Evolutionary conservation across 73 alveolate species (phyloP).

Genomic region (Paramecium octaurelia): DNA sequence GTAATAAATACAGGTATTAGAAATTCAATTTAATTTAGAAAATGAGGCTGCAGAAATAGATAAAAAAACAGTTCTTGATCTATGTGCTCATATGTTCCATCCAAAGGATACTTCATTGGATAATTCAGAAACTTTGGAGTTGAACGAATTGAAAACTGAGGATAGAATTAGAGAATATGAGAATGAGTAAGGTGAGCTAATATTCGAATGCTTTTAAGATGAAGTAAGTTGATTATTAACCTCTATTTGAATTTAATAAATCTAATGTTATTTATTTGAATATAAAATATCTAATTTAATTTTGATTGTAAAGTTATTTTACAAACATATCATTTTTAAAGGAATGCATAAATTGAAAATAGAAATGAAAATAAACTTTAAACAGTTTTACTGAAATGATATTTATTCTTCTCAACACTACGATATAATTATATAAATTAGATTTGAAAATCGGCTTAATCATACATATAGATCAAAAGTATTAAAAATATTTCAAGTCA

Average conservation of each 20-base stretch:
- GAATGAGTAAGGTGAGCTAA: constrained; percentile 88
- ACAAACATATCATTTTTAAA: too few species aligned
- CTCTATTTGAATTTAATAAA: not conserved
- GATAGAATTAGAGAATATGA: constrained; percentile 83
- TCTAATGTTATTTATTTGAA: not conserved
- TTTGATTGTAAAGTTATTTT: not conserved
- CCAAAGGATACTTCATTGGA: constrained; percentile 86
- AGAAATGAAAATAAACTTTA: not conserved
- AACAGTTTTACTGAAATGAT: not conserved
- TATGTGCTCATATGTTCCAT: constrained; percentile 91
- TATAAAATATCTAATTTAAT: not conserved
- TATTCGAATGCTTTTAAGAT: constrained; percentile 94
- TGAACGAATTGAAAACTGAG: constrained; percentile 88
- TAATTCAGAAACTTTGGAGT: constrained; percentile 75
- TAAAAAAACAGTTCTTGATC: constrained; percentile 87
- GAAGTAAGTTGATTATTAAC: constrained; percentile 80
- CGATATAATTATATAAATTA: not conserved
- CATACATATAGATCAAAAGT: too few species aligned
- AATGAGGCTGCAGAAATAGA: constrained; percentile 87
- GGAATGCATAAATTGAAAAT: too few species aligned
- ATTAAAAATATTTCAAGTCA: too few species aligned
- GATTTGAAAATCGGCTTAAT: too few species aligned
- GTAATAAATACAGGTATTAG: constrained; percentile 63
- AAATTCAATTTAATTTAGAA: constrained; percentile 47
- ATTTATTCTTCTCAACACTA: not conserved